A percentile compares a stretch with the other conserved stretches of the same genome.
Evolutionary conservation across 495 filamentous ascomycete species (phyloP).

Genomic region (Cryomyces antarcticus): DNA sequence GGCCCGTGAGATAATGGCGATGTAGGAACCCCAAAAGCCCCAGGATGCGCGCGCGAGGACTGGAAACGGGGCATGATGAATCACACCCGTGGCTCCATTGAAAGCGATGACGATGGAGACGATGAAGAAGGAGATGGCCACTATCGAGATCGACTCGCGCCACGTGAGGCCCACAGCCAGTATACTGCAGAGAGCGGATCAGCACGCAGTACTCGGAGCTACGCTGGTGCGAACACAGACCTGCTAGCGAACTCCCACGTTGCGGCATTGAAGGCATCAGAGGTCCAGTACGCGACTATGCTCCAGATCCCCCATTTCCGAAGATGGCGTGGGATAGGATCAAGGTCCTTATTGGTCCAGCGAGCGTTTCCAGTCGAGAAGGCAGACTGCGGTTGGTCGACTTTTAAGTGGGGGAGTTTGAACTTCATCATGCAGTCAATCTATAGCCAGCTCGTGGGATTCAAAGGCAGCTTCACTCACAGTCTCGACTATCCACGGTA

Average conservation of each 20-base stretch:
- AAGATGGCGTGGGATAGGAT: slow-evolving; percentile 3
- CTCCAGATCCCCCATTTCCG: slow-evolving; percentile 5
- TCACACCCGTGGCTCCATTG: slow-evolving; percentile 22
- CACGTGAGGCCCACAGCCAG: slow-evolving; percentile 30
- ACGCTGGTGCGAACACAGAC: no score
- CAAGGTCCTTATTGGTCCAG: slow-evolving; percentile 5
- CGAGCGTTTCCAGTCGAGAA: no score
- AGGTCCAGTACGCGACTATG: slow-evolving; percentile 36
- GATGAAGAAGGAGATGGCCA: slow-evolving; percentile 19
- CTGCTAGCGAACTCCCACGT: slow-evolving; percentile 38
- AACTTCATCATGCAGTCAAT: no score
- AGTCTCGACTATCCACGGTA: no score
- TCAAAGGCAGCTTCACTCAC: no score
- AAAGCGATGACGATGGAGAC: slow-evolving; percentile 19
- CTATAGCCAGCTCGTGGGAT: no score
- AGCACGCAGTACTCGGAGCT: no score
- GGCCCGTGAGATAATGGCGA: slow-evolving; percentile 44
- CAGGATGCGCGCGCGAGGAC: slow-evolving; percentile 45
- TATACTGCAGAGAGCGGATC: slow-evolving; percentile 14
- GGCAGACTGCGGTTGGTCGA: no score
- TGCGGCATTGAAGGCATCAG: slow-evolving; percentile 38
- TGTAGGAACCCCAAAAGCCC: slow-evolving; percentile 49
- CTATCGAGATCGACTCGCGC: slow-evolving; percentile 22
- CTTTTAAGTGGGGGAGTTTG: no score
- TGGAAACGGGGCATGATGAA: slow-evolving; percentile 31